Percentiles rank a stretch among this genome's conserved stretches.
Conservation (phyloP, 192 early-diverging fungal species). For the Neocallimastix lanati region DNA sequence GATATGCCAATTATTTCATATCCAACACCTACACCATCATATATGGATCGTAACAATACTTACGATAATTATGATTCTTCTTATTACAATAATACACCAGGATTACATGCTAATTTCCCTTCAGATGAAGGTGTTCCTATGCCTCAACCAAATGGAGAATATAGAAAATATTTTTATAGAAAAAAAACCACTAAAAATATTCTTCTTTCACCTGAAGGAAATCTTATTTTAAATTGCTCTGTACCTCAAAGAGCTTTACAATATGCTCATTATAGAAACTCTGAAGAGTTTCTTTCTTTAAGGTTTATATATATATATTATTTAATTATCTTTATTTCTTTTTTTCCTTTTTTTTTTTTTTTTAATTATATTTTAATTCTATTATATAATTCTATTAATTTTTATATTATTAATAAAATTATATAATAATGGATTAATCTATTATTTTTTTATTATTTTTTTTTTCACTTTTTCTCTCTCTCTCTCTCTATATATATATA, state of each 20-base stretch:
- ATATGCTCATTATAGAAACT: not conserved
- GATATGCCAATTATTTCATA: not conserved
- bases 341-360: no score
- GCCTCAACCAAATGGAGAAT: not conserved
- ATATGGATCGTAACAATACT: not conserved
- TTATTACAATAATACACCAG: not conserved
- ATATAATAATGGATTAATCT: no score
- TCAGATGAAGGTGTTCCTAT: not conserved
- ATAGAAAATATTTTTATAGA: not conserved
- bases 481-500: no score
- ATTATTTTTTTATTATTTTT: no score
- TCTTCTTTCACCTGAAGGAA: not conserved
- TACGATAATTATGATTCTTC: not conserved
- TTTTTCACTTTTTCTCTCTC: no score
- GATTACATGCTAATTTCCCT: not conserved
- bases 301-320: not conserved
- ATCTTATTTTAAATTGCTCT: not conserved
- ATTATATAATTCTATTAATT: no score
- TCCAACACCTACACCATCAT: not conserved
- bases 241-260: not conserved
- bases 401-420: no score
- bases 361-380: no score
- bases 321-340: no score
- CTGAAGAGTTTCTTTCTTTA: not conserved
- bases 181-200: not conserved